These are phyloP conservation scores for Clarkia xantiana DNA, from an alignment of 345 rosid species.

Conservation along the genomic window DNA sequence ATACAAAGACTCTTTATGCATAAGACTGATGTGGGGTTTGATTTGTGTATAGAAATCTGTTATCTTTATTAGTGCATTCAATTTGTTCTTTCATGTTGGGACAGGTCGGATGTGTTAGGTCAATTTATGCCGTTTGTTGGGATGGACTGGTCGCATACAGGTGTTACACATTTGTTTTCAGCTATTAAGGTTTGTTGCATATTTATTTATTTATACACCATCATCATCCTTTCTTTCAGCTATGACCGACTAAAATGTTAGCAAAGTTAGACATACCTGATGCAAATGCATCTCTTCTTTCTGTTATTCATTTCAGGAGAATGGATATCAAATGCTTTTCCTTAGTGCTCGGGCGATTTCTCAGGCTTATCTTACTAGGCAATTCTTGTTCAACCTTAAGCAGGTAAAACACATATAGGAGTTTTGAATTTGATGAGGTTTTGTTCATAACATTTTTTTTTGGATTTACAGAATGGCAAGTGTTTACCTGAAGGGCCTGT, in stretches of 20 bases:
- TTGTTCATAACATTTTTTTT: not conserved
- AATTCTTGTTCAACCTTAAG: constrained; percentile 69
- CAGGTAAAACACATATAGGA: constrained; percentile 39
- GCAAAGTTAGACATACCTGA: too few relatives aligned
- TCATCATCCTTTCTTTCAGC: not conserved
- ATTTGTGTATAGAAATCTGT: too few relatives aligned
- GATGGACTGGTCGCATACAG: constrained; percentile 87
- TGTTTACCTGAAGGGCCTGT: constrained; percentile 95
- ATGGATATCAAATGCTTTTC: constrained; percentile 87
- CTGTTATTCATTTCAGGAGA: too few relatives aligned
- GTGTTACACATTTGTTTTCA: constrained; percentile 83
- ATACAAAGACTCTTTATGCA: too few relatives aligned
- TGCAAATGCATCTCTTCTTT: too few relatives aligned
- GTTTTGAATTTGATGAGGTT: not conserved
- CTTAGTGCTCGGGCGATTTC: constrained; percentile 94
- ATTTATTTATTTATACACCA: constrained; percentile 1
- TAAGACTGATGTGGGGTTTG: not conserved
- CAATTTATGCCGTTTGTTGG: constrained; percentile 99
- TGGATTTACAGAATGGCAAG: constrained; percentile 55
- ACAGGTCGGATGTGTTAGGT: constrained; percentile 92
- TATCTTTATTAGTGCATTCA: too few relatives aligned
- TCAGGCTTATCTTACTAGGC: constrained; percentile 82
- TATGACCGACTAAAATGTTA: too few relatives aligned
- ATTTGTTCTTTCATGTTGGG: too few relatives aligned
- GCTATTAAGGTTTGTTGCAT: constrained; percentile 64